Conservation (phyloP, 2,329 filamentous ascomycete species). For the Emericellopsis atlantica region DNA sequence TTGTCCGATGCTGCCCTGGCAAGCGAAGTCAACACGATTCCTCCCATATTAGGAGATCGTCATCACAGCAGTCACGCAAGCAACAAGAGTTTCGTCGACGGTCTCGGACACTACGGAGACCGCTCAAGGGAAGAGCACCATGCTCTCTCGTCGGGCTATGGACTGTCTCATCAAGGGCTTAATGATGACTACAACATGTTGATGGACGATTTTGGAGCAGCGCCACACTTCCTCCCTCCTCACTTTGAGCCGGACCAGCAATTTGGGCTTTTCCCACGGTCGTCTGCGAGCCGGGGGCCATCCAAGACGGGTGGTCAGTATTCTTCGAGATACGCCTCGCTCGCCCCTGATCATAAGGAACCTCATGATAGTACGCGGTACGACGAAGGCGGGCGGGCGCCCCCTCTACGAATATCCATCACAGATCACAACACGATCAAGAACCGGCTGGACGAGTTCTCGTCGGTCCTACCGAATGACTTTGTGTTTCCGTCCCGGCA, state of each 20-base stretch:
- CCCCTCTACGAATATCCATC: conserved; percentile 36
- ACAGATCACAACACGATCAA: conserved; percentile 43
- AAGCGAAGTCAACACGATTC: conserved; percentile 40
- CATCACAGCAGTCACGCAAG: conserved; percentile 19
- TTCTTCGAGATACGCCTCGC: conserved; percentile 40
- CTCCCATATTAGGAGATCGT: conserved; percentile 32
- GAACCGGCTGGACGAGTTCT: conserved; percentile 48
- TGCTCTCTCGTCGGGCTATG: conserved; percentile 24
- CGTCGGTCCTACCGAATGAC: conserved; percentile 43
- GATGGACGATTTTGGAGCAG: conserved; percentile 41
- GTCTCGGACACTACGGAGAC: conserved; percentile 31
- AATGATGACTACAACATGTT: conserved; percentile 49
- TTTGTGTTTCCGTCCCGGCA: conserved; percentile 59
- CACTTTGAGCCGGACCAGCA: conserved; percentile 41
- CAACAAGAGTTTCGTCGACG: conserved; percentile 33
- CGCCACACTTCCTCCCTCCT: conserved; percentile 41
- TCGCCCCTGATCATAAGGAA: conserved; percentile 39
- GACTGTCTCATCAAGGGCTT: conserved; percentile 15
- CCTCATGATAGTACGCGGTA: conserved; percentile 9
- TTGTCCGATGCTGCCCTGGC: conserved; percentile 47
- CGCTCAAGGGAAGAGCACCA: conserved; percentile 32
- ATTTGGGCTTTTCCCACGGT: conserved; percentile 6
- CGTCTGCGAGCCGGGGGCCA: conserved; percentile 14
- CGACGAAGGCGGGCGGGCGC: conserved; percentile 17
- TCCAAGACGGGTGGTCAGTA: conserved; percentile 39